Base-by-base conservation (phyloP, 208 protist species). In the Phytomonas francai region DNA sequence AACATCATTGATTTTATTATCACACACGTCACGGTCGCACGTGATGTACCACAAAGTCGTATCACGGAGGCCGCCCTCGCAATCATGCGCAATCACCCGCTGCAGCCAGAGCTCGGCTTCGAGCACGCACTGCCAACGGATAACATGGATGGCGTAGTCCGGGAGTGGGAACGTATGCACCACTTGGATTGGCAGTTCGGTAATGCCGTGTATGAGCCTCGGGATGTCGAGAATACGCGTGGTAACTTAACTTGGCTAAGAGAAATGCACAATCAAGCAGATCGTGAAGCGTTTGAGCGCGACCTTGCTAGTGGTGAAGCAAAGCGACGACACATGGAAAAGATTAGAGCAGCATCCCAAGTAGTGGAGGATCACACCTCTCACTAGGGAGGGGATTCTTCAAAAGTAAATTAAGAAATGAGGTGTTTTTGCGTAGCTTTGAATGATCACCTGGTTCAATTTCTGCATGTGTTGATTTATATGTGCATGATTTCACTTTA, bases 151-250 rank as follows among this genome's bases (percentile, higher is more conserved):
- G 63, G 42, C 25, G 60, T 95, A 8, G 76, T 94, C 74, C 84
- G 79, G 60, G 89, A 93, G 74, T 97, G 92, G 92, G 89, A 94
- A 77, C 80, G 87, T 28, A 83, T 88, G 77, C 87, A 93, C 63
- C 88, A 94, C 77, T 71, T 94, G 0, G 87, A 97, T 67, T 95
- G 87, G 87, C 92, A 97, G 76, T 97, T 97, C 63, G 92, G 92
- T 57, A 93, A 93, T 49, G 92, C 92, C 31, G 86, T 94, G 1
- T 97, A 94, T 74, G 63, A 67, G 36, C 89, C 92, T 28, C 85
- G 88, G 12, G 71, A 61, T 12, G n/a, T 28, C 19, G 89, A 97
- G 70, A 79, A 90, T 5, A 83, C 74, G 31, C 80, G 84, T 22
- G 89, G 89, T 19, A 97, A 97, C 69, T 58, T 94, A 59, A 92